Evolutionary conservation across 331 rosid genomes (phyloP).

Genomic region (Acacia pycnantha): DNA sequence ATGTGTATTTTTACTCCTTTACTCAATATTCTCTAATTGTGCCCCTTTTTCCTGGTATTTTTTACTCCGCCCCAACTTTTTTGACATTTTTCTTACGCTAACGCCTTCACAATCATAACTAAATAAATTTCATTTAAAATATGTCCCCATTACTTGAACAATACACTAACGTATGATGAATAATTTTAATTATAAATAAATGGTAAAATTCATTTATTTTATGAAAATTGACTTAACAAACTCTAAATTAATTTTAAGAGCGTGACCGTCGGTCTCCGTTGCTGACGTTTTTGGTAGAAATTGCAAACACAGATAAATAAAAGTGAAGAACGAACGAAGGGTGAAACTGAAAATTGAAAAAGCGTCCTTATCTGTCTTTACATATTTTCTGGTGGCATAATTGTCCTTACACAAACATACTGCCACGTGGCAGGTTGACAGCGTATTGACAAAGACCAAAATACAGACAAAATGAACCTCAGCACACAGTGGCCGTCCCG

Average conservation of each 20-base stretch:
- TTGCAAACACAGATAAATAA: background rate
- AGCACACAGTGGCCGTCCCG: constrained; percentile 29
- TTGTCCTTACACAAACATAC: background rate
- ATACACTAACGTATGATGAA: background rate
- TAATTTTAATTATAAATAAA: too few species aligned
- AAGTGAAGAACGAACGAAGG: background rate
- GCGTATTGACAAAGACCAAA: constrained; percentile 12
- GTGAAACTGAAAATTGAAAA: background rate
- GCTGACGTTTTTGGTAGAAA: background rate
- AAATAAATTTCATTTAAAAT: background rate
- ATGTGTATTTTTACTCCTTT: too few species aligned
- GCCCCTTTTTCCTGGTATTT: background rate
- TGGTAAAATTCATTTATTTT: background rate
- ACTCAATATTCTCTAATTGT: background rate
- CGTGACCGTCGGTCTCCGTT: background rate
- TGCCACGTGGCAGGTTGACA: constrained; percentile 43
- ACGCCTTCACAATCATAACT: background rate
- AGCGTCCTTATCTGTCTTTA: background rate
- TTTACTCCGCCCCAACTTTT: background rate
- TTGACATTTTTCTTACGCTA: too few species aligned
- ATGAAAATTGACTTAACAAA: background rate
- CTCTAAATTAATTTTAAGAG: background rate
- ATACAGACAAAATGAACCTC: background rate
- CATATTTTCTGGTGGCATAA: constrained; percentile 5
- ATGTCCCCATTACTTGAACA: background rate